A percentile compares a stretch with the other conserved stretches of the same genome.
Conservation (phyloP, 345 rosid species). For the Bruguiera gymnorhiza region DNA sequence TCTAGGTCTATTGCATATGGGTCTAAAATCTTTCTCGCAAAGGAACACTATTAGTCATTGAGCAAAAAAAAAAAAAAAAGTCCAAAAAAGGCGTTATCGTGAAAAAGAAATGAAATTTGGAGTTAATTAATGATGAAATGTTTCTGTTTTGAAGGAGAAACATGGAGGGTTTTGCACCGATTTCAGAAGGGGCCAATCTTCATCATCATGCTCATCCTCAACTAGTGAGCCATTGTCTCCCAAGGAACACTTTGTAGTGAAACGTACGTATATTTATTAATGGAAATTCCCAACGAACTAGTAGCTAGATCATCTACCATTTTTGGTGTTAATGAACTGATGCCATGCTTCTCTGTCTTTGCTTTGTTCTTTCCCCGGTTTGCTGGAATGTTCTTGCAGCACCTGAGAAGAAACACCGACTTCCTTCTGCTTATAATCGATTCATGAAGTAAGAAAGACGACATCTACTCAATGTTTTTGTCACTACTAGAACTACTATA, state of each 20-base stretch:
- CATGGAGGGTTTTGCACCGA: slow-evolving; percentile 63
- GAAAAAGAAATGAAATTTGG: not conserved
- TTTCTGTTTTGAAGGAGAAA: slow-evolving; percentile 29
- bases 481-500: not conserved
- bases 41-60: too few relatives aligned
- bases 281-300: too few relatives aligned
- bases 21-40: too few relatives aligned
- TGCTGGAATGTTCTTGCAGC: slow-evolving; percentile 37
- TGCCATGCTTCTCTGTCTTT: not conserved
- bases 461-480: not conserved
- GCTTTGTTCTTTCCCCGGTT: not conserved
- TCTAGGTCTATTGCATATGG: too few relatives aligned
- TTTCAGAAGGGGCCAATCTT: slow-evolving; percentile 57
- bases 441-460: slow-evolving; percentile 74
- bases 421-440: slow-evolving; percentile 97
- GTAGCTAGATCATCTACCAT: too few relatives aligned
- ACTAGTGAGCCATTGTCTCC: slow-evolving; percentile 75
- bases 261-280: slow-evolving; percentile 44
- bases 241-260: slow-evolving; percentile 76
- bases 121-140: not conserved
- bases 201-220: slow-evolving; percentile 69
- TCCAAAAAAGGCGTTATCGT: not conserved
- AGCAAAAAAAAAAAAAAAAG: too few relatives aligned
- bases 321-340: too few relatives aligned
- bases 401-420: slow-evolving; percentile 98